Evolutionary conservation across 2,329 filamentous ascomycete species (phyloP).

Genomic region (Blumeria graminis): DNA sequence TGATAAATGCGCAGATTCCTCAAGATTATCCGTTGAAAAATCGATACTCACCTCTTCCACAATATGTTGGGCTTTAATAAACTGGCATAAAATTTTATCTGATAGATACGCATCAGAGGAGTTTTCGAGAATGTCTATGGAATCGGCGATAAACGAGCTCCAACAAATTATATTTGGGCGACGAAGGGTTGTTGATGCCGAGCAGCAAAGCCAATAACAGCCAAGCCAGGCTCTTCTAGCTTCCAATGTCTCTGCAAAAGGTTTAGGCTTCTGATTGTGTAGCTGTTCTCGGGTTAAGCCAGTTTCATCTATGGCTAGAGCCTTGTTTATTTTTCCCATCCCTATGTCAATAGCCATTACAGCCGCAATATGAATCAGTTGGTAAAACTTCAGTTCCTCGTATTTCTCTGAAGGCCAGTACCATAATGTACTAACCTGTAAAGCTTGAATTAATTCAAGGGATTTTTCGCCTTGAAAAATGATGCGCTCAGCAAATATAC

Average conservation of each 20-base stretch:
- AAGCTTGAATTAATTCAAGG: slow-evolving; percentile 25
- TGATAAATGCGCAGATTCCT: slow-evolving; percentile 22
- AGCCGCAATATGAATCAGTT: slow-evolving; percentile 26
- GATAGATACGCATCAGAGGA: slow-evolving; percentile 18
- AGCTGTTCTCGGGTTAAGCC: slow-evolving; percentile 18
- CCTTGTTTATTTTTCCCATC: slow-evolving; percentile 14
- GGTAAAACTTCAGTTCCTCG: slow-evolving; percentile 24
- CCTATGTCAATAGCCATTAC: slow-evolving; percentile 22
- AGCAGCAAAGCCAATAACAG: slow-evolving; percentile 17
- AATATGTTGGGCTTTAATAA: slow-evolving; percentile 22
- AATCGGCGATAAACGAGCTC: slow-evolving; percentile 21
- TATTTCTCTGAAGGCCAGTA: slow-evolving; percentile 24
- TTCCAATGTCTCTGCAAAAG: slow-evolving; percentile 15
- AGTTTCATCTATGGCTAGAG: slow-evolving; percentile 16
- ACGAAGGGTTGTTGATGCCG: slow-evolving; percentile 20
- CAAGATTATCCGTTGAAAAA: slow-evolving; percentile 25
- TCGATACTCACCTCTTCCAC: slow-evolving; percentile 30
- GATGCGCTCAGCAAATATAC: slow-evolving; percentile 22
- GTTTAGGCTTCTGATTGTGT: slow-evolving; percentile 19
- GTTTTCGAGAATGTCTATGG: slow-evolving; percentile 19
- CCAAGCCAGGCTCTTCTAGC: slow-evolving; percentile 15
- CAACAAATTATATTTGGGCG: slow-evolving; percentile 22
- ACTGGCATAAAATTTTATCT: slow-evolving; percentile 20
- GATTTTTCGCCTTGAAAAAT: slow-evolving; percentile 25
- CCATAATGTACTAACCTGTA: slow-evolving; percentile 24